phyloP scores from a whole-genome alignment of 2,329 filamentous ascomycete species.

The Cercospora beticola region DNA sequence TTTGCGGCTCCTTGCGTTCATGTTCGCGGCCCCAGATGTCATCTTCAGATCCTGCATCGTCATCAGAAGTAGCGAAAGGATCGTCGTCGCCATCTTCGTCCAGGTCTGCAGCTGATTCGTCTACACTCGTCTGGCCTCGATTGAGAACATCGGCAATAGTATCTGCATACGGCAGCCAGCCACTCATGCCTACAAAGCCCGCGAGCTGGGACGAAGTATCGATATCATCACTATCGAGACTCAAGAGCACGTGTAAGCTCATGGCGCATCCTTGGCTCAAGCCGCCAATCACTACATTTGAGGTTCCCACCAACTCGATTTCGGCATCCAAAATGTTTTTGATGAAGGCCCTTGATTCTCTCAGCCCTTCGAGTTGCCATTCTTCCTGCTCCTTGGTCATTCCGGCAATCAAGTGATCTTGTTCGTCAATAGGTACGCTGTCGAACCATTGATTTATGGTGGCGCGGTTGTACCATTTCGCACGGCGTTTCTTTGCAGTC shows the following conservation, averaged over 20 bases:
- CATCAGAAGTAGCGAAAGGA: not conserved
- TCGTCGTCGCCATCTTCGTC: constrained; percentile 9
- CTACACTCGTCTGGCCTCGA: not conserved
- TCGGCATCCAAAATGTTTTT: too few relatives aligned
- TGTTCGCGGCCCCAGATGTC: not conserved
- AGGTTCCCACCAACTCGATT: constrained; percentile 24
- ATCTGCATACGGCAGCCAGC: constrained; percentile 17
- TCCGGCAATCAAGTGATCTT: too few relatives aligned
- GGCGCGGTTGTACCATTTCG: too few relatives aligned
- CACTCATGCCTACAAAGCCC: constrained; percentile 21
- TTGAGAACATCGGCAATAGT: constrained; percentile 6
- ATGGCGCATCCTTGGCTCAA: constrained; percentile 56
- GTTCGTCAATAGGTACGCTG: too few relatives aligned
- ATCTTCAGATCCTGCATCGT: not conserved
- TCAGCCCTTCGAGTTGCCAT: too few relatives aligned
- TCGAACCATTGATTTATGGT: too few relatives aligned
- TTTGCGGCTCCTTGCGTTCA: not conserved
- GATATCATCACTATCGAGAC: constrained; percentile 22
- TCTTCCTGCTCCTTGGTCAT: too few relatives aligned
- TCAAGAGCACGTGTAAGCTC: constrained; percentile 44
- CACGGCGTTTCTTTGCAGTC: too few relatives aligned
- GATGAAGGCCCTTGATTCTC: too few relatives aligned
- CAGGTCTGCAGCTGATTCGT: not conserved
- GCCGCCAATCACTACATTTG: constrained; percentile 52
- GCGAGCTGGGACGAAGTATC: not conserved